A percentile compares a stretch with the other conserved stretches of the same genome.
Conservation (phyloP, 768 basidiomycete species). For the Suillus luteus region DNA sequence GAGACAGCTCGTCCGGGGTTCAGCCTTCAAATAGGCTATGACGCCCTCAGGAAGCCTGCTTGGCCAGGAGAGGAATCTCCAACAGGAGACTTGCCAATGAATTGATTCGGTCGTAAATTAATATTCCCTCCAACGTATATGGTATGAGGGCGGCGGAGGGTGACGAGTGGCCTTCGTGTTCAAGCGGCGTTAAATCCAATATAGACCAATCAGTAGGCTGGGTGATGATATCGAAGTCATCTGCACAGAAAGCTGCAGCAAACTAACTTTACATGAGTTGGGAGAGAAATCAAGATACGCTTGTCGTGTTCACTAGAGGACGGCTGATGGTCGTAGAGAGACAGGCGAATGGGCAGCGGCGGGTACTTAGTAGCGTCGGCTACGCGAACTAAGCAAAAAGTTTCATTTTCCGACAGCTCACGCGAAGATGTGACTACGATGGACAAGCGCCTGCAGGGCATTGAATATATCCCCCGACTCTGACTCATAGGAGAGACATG, state of each 20-base stretch:
- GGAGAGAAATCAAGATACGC: not conserved
- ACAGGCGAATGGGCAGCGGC: not conserved
- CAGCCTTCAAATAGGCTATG: not conserved
- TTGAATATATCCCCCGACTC: too few relatives aligned
- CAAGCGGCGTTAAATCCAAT: not conserved
- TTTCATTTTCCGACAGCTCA: not conserved
- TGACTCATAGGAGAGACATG: too few relatives aligned
- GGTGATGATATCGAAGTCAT: not conserved
- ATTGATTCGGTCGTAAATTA: not conserved
- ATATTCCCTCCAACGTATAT: not conserved
- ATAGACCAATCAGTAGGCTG: not conserved
- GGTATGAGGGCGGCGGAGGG: not conserved
- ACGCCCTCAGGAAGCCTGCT: not conserved
- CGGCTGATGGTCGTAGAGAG: not conserved
- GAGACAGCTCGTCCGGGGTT: not conserved
- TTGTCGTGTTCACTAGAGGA: not conserved
- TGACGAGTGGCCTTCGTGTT: too few relatives aligned
- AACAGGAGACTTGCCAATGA: not conserved
- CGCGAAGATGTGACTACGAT: not conserved
- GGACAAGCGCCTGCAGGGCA: too few relatives aligned
- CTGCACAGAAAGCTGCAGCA: not conserved
- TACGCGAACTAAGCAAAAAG: not conserved
- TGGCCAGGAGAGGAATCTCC: not conserved
- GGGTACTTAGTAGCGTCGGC: too few relatives aligned
- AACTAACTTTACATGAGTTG: not conserved